Base-by-base conservation (phyloP, 139 green algal genomes). In the Chlorella sp. region DNA sequence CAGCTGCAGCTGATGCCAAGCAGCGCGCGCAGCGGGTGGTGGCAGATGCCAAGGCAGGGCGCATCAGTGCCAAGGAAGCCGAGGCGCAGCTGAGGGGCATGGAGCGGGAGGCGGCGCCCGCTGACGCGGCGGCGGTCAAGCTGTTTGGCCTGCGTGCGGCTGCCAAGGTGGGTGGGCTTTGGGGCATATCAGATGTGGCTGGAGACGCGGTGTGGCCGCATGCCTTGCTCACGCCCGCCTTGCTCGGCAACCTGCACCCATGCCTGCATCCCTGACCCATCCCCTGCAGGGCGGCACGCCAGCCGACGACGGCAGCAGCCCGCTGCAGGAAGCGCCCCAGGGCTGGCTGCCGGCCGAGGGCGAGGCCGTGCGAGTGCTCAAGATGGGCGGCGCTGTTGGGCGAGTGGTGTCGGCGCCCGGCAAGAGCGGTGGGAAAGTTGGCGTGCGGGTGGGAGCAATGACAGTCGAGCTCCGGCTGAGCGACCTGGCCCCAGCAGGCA, bases 351-450 rank as follows among this genome's bases (percentile, higher is more conserved):
- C 88, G 0, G 11, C 39, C 34, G 38, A 65, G 20, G 88, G 88
- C 36, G 82, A 91, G 36, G 32, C 21, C 0, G 88, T 91, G 69
- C 26, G 25, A 0, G 81, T 91, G 44, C 57, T 83, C 9, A 88
- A 74, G 47, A 91, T 91, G 88, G 88, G 81, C 18, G 88, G 88
- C 17, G 83, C 75, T 0, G 7, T 20, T 34, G 88, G 82, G 47
- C 81, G 12, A 20, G 76, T 91, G 9, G 62, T 83, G 64, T 69
- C 64, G 3, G 25, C 47, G 1, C 23, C 68, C 1, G 44, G 34
- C 9, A 17, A 72, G 32, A 62, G 63, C 7, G 72, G 69, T 60
- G 64, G 69, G 36, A 87, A 78, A 67, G 36, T 88, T 4, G 86
- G 68, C n/a, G 83, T 93, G 51, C 67, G 81, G 16, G 81, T 90